Base-by-base conservation (phyloP, 768 basidiomycete species). In the Ephemerocybe angulata region DNA sequence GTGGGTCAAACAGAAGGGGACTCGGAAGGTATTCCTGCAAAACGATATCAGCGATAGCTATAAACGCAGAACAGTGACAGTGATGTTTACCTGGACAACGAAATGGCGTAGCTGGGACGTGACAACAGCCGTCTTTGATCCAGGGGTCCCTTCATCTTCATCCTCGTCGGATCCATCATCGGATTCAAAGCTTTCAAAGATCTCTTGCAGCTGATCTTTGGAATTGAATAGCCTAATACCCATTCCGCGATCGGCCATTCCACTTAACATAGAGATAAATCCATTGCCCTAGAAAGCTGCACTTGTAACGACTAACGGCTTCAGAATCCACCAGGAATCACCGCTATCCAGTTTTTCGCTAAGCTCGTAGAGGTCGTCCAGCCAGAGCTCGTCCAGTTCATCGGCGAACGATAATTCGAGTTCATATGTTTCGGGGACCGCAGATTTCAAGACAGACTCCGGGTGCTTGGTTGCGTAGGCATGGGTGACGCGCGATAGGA, bases 161-260 rank as follows among this genome's bases (percentile, higher is more conserved):
- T 78, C 76, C 24, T 71, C 74, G 3, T 73, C 74, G 4, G 31
- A 42, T 4, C 73, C 75, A 1, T 78, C 79, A 24, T 74, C 75
- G 2, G 82, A 79, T 58, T 96, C 95, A 60, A 98, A 98, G 21
- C 81, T 81, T 58, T 86, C 78, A 57, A 98, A 91, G 24, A 98
- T 94, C 4, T 67, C 63, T 54, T 81, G 80, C 55, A 99, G 75
- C 29, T 81, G 74, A 12, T 82, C 81, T 68, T 88, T 88, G 52
- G 80, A 86, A 50, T 87, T 83, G 71, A 99, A 98, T 44, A 99
- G 72, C 42, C 94, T 74, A 59, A 99, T 94, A 2, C 96, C 97
- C 79, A 93, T 92, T 12, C 94, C 97, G 48, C 93, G 82, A 73
- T 98, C 95, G 1, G 94, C 88, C 90, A 99, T 96, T 17, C 93